Evolutionary conservation across 495 filamentous ascomycete species (phyloP).

Genomic region (Chaetomidium leptoderma): DNA sequence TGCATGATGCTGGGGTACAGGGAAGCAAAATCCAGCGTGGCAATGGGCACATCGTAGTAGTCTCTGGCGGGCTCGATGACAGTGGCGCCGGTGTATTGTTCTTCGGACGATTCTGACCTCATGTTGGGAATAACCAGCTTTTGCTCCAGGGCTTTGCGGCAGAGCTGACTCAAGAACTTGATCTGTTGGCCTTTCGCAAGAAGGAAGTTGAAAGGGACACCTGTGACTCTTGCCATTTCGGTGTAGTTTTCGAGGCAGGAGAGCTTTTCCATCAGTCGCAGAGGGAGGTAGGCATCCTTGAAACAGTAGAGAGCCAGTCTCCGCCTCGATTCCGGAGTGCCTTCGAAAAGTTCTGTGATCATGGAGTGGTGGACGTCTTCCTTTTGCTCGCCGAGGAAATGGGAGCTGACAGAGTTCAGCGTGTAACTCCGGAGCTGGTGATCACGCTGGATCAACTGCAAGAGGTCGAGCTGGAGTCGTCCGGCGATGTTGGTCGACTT

Average conservation of each 20-base stretch:
- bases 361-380: constrained; percentile 99
- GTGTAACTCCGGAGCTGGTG: constrained; percentile 95
- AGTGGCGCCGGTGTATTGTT: constrained; percentile 96
- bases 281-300: constrained; percentile 95
- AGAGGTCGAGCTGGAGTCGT: constrained; percentile 84
- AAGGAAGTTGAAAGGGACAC: constrained; percentile 94
- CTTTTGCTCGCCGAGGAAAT: constrained; percentile 96
- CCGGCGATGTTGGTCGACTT: constrained; percentile 93
- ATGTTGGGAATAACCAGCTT: constrained; percentile 90
- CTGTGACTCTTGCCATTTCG: constrained; percentile 99
- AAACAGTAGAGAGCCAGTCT: constrained; percentile 93
- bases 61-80: constrained; percentile 93
- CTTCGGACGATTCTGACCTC: constrained; percentile 56
- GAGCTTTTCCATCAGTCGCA: constrained; percentile 92
- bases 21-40: constrained; percentile 97
- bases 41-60: constrained; percentile 90
- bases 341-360: constrained; percentile 97
- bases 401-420: constrained; percentile 92
- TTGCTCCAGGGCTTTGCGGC: constrained; percentile 88
- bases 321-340: constrained; percentile 84
- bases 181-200: constrained; percentile 92
- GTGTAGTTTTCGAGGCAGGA: constrained; percentile 98
- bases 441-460: constrained; percentile 91
- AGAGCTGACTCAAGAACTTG: constrained; percentile 96
- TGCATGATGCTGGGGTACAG: constrained; percentile 99